A percentile compares a stretch with the other conserved stretches of the same genome.
Conservation (phyloP, 1,284 basidiomycete species). For the Ustilago trichophora region DNA sequence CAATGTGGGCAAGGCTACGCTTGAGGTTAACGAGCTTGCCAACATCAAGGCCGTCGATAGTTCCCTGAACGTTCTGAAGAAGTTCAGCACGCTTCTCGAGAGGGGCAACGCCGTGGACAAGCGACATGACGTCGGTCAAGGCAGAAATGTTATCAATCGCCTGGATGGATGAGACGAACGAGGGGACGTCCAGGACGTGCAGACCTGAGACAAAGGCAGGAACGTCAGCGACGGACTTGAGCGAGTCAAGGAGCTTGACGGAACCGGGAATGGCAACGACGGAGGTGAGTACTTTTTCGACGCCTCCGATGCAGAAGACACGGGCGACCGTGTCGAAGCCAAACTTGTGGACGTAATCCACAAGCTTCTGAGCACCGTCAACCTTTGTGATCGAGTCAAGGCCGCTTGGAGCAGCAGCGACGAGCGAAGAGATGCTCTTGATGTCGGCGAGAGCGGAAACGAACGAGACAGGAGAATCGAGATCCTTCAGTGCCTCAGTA, state of each 20-base stretch:
- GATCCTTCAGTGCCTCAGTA: slow-evolving; percentile 7
- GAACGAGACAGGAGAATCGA: slow-evolving; percentile 16
- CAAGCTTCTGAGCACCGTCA: slow-evolving; percentile 13
- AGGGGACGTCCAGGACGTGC: slow-evolving; percentile 3
- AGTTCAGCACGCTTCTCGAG: slow-evolving; percentile 26
- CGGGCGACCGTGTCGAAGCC: slow-evolving; percentile 6
- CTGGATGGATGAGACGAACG: slow-evolving; percentile 21
- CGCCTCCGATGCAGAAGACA: slow-evolving; percentile 1
- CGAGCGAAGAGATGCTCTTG: slow-evolving; percentile 9
- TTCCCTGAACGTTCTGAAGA: slow-evolving; percentile 3
- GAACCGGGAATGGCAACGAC: slow-evolving; percentile 10
- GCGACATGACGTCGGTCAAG: not conserved
- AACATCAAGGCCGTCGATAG: slow-evolving; percentile 8
- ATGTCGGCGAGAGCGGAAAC: slow-evolving; percentile 21
- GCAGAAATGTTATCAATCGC: slow-evolving; percentile 5
- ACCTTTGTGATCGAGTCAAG: slow-evolving; percentile 8
- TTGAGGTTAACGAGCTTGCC: no score
- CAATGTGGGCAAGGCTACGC: slow-evolving; percentile 17
- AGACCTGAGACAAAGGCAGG: slow-evolving; percentile 18
- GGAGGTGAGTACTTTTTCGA: slow-evolving; percentile 8
- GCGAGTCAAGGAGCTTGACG: slow-evolving; percentile 12
- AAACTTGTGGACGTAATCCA: slow-evolving; percentile 9
- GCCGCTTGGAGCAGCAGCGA: slow-evolving; percentile 8
- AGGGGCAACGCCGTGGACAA: not conserved
- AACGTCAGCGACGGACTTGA: slow-evolving; percentile 26